Conservation (phyloP, 495 filamentous ascomycete genomes). For the Lentithecium fluviatile region DNA sequence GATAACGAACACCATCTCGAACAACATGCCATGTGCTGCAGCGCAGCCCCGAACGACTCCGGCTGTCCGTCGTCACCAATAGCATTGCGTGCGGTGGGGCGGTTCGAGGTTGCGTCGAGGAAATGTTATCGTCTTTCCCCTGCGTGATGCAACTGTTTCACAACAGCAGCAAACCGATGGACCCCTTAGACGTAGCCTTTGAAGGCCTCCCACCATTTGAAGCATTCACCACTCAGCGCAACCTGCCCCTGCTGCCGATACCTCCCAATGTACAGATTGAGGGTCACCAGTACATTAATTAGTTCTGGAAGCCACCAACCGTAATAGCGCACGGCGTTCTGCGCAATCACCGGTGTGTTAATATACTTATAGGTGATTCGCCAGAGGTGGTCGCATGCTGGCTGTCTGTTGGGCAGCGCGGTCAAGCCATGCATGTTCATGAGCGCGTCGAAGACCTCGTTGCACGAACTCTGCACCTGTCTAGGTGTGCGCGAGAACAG, state of each 20-base stretch:
- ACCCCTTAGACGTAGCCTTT: not conserved
- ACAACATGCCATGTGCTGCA: too few relatives aligned
- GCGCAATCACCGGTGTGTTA: not conserved
- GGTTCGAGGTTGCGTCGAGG: too few relatives aligned
- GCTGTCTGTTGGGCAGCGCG: not conserved
- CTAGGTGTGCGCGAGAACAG: constrained; percentile 22
- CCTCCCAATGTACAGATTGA: constrained; percentile 25
- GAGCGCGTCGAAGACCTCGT: constrained; percentile 16
- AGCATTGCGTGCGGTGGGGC: too few relatives aligned
- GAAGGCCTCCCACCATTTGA: constrained; percentile 1
- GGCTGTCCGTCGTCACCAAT: too few relatives aligned
- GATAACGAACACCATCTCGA: too few relatives aligned
- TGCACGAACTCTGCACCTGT: constrained; percentile 12
- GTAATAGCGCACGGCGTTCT: constrained; percentile 8
- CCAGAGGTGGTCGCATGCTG: constrained; percentile 2
- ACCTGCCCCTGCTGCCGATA: constrained; percentile 11
- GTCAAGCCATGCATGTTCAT: constrained; percentile 22
- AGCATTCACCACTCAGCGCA: not conserved
- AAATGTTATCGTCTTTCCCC: too few relatives aligned
- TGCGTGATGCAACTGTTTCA: too few relatives aligned
- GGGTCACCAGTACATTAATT: constrained; percentile 5
- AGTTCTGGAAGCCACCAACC: not conserved
- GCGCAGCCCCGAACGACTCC: too few relatives aligned
- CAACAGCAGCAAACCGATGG: not conserved
- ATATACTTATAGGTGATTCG: not conserved